These are phyloP conservation scores for Pseudopithomyces chartarum DNA, from an alignment of 2,329 filamentous ascomycete species.

Conservation along the genomic window DNA sequence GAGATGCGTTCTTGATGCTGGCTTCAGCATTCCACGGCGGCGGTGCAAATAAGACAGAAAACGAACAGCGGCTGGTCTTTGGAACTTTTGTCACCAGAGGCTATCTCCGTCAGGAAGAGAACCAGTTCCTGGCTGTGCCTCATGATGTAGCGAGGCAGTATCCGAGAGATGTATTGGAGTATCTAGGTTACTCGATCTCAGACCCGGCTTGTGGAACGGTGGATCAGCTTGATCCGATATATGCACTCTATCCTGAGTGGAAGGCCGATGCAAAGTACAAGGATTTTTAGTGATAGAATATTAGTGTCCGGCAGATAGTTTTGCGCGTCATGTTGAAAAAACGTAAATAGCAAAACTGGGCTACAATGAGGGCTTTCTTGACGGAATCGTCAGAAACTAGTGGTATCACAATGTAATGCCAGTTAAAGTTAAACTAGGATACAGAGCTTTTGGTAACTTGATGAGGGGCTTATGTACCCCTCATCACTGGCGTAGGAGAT, in stretches of 20 bases:
- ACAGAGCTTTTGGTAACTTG: no score
- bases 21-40: conserved; percentile 43
- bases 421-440: no score
- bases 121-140: conserved; percentile 42
- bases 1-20: conserved; percentile 47
- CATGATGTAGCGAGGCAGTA: conserved; percentile 26
- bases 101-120: conserved; percentile 47
- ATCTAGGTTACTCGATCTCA: conserved; percentile 11
- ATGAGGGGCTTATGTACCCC: no score
- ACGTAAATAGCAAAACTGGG: no score
- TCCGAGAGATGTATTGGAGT: conserved; percentile 12
- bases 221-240: conserved; percentile 18
- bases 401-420: no score
- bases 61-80: conserved; percentile 41
- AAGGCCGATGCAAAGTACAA: conserved; percentile 14
- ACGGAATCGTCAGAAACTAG: no score
- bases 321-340: no score
- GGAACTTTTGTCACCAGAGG: conserved; percentile 41
- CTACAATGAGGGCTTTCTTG: no score
- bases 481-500: no score
- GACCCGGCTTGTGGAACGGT: conserved; percentile 16
- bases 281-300: conserved; percentile 2
- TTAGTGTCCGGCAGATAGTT: no score
- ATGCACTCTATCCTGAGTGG: conserved; percentile 10
- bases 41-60: conserved; percentile 35